These are phyloP conservation scores for Zygnema cylindricum DNA, from an alignment of 139 green algal species.

Conservation along the genomic window DNA sequence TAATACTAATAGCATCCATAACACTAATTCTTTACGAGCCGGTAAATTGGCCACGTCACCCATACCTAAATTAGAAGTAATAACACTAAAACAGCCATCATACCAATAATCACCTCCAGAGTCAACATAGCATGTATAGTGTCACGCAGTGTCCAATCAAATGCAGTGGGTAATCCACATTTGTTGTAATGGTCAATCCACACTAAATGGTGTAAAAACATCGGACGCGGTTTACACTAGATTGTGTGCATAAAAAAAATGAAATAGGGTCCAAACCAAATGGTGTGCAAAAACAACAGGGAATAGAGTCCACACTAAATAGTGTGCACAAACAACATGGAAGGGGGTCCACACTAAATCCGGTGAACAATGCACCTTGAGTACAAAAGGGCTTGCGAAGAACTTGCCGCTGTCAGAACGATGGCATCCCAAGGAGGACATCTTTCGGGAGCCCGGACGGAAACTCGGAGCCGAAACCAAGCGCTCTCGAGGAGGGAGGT, in stretches of 20 bases:
- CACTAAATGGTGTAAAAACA: not conserved
- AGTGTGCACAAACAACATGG: no score
- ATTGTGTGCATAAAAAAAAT: not conserved
- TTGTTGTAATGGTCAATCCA: no score
- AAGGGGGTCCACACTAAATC: not conserved
- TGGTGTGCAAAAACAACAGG: not conserved
- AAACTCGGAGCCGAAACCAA: not conserved
- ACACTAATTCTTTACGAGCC: no score
- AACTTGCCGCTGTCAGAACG: constrained; percentile 58
- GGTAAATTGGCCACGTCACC: no score
- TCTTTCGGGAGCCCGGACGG: constrained; percentile 1
- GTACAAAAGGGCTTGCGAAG: constrained; percentile 47
- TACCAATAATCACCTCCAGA: no score
- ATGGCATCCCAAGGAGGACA: constrained; percentile 58
- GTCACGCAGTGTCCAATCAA: no score
- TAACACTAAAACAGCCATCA: no score
- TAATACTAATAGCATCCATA: no score
- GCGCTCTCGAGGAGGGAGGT: not conserved
- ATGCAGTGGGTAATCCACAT: no score
- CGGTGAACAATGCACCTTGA: not conserved
- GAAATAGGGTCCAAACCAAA: not conserved
- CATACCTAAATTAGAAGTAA: no score
- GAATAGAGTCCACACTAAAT: not conserved
- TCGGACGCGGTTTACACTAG: not conserved
- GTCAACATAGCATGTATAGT: no score